These are phyloP conservation scores for Spizellomyces punctatus DNA, from an alignment of 192 early-diverging fungal species.

Conservation along the genomic window DNA sequence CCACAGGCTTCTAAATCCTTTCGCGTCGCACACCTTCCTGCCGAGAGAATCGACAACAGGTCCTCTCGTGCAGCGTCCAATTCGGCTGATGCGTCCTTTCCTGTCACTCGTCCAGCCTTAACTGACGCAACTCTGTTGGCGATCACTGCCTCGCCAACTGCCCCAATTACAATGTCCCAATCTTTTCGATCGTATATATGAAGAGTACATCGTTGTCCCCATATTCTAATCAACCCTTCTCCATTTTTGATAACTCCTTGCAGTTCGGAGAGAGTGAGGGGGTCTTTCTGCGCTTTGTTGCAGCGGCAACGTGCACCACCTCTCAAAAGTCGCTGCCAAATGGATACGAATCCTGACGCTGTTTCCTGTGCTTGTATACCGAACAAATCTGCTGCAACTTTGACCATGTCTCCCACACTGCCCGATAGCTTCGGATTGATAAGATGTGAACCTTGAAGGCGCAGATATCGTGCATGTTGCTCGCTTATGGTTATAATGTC, in stretches of 20 bases:
- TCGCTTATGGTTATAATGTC: too few species aligned
- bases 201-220: constrained; percentile 30
- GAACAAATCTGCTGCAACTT: background rate
- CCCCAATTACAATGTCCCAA: constrained; percentile 19
- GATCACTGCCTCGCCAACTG: background rate
- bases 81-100: constrained; percentile 6
- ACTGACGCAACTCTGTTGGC: background rate
- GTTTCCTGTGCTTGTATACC: constrained; percentile 32
- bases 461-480: too few species aligned
- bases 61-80: background rate
- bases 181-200: constrained; percentile 10
- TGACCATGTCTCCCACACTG: too few species aligned
- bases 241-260: background rate
- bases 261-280: background rate
- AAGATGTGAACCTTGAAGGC: too few species aligned
- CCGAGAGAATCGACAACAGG: background rate
- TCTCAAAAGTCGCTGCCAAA: background rate
- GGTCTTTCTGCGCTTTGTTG: background rate
- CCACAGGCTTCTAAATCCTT: constrained; percentile 3
- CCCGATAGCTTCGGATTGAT: too few species aligned
- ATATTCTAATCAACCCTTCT: constrained; percentile 14
- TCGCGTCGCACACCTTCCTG: constrained; percentile 1
- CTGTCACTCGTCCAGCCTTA: constrained; percentile 18
- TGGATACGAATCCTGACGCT: constrained; percentile 6
- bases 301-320: background rate